Evolutionary conservation across 805 yeast genomes (phyloP).

Genomic region (Lipomyces oligophaga): DNA sequence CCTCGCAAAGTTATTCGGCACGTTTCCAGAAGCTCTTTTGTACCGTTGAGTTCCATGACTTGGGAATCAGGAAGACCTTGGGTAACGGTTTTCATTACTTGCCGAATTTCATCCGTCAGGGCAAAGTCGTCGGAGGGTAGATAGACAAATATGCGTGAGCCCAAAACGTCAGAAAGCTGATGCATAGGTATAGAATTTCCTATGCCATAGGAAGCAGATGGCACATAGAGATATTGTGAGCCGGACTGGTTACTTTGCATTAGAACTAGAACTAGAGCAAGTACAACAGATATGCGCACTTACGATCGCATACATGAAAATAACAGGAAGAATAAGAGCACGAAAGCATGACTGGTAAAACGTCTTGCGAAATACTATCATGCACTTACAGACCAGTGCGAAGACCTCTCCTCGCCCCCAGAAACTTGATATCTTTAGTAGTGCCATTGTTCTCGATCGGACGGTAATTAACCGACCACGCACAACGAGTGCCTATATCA

Average conservation of each 20-base stretch:
- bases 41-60: slow-evolving; percentile 28
- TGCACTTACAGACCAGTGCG: slow-evolving; percentile 22
- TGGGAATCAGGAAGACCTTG: slow-evolving; percentile 34
- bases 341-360: slow-evolving; percentile 35
- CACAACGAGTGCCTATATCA: too few relatives aligned
- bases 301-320: slow-evolving; percentile 25
- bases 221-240: slow-evolving; percentile 16
- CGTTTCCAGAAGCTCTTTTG: slow-evolving; percentile 30
- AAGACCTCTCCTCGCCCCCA: slow-evolving; percentile 10
- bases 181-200: slow-evolving; percentile 31
- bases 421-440: too few relatives aligned
- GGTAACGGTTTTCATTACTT: slow-evolving; percentile 33
- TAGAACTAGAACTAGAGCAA: background rate
- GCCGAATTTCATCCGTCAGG: slow-evolving; percentile 32
- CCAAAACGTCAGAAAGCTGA: slow-evolving; percentile 29
- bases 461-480: too few relatives aligned
- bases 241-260: slow-evolving; percentile 9
- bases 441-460: too few relatives aligned
- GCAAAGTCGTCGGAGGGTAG: slow-evolving; percentile 16
- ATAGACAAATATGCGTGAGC: slow-evolving; percentile 32
- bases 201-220: slow-evolving; percentile 35
- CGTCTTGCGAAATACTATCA: slow-evolving; percentile 24
- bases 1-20: slow-evolving; percentile 37
- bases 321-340: slow-evolving; percentile 35
- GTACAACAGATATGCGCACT: background rate